phyloP scores from a whole-genome alignment of 345 rosid genomes.

The Luvunga scandens region DNA sequence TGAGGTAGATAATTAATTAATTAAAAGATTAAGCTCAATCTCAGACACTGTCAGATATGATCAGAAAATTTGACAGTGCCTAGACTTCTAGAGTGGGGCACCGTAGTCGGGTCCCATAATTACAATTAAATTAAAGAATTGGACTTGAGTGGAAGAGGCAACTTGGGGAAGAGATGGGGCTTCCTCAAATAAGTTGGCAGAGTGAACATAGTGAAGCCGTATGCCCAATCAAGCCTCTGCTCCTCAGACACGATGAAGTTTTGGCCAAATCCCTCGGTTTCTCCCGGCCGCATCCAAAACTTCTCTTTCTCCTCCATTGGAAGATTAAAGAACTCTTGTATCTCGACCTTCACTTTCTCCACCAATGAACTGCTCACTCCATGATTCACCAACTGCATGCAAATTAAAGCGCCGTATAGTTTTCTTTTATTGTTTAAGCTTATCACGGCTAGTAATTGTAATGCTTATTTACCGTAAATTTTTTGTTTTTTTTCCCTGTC shows the following conservation, averaged over 20 bases:
- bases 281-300: background rate
- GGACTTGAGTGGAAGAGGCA: background rate
- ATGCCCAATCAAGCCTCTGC: background rate
- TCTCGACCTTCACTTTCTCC: background rate
- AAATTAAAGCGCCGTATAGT: background rate
- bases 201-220: background rate
- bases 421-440: too few species aligned
- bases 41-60: too few species aligned
- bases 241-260: background rate
- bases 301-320: background rate
- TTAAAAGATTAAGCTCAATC: too few species aligned
- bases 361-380: background rate
- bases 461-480: too few species aligned
- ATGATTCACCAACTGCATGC: background rate
- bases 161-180: background rate
- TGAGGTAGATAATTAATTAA: too few species aligned
- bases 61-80: too few species aligned
- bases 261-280: background rate
- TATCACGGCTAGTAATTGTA: too few species aligned
- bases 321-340: background rate
- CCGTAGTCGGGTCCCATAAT: too few species aligned
- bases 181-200: background rate
- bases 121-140: background rate
- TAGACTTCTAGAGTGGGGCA: too few species aligned
- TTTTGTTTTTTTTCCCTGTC: too few species aligned